Evolutionary conservation across 1,139 yeast genomes (phyloP).

Genomic region (Williopsis jadinii): DNA sequence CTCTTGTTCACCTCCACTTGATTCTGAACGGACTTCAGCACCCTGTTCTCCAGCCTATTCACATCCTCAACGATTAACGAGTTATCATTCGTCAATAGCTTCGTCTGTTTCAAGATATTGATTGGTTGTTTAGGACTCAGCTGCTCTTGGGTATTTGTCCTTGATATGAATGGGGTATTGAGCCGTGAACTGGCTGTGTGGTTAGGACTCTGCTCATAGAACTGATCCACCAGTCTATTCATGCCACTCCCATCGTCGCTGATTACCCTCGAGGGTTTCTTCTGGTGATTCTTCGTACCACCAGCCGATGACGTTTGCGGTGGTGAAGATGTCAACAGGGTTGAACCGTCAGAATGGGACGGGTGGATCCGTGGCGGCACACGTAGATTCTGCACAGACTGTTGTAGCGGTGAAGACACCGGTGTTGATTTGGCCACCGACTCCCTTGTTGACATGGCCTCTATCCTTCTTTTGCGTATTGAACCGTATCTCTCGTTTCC

Average conservation of each 20-base stretch:
- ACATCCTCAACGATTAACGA: neutral
- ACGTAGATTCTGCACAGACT: conserved; percentile 5
- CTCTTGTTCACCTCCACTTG: neutral
- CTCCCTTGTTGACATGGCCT: no score
- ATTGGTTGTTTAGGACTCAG: neutral
- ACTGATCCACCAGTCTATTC: conserved; percentile 17
- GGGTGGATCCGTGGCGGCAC: neutral
- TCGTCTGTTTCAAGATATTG: conserved; percentile 3
- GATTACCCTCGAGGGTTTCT: conserved; percentile 2
- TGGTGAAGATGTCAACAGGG: neutral
- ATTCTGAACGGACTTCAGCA: neutral
- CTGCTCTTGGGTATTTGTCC: conserved; percentile 5
- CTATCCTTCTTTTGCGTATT: no score
- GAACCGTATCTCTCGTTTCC: no score
- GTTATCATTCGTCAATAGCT: neutral
- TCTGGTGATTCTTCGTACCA: neutral
- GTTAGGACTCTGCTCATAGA: neutral
- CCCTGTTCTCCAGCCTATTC: neutral
- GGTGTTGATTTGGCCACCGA: conserved; percentile 12
- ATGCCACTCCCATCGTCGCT: conserved; percentile 2
- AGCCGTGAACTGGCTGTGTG: no score
- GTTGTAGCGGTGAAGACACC: conserved; percentile 11
- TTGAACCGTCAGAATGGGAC: neutral
- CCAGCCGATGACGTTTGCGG: neutral
- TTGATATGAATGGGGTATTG: conserved; percentile 1